Base-by-base conservation (phyloP, 148 eudicot genomes). In the Vaccinium vitisidaea region DNA sequence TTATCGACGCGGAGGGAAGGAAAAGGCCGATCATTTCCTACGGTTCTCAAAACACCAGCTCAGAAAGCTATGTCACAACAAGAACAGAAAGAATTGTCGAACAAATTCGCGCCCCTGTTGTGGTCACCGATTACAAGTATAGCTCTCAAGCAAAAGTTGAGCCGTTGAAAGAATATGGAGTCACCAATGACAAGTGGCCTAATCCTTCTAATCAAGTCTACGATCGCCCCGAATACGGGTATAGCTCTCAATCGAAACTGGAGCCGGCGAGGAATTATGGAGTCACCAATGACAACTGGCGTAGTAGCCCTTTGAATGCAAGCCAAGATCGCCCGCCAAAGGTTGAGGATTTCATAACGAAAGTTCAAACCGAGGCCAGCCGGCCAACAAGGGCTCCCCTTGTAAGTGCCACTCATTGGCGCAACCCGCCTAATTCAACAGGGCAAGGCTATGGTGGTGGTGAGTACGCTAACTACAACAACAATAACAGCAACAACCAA, bases 151-250 rank as follows among this genome's bases (percentile, higher is more conserved):
- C 65, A 23, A 55, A 1, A 73, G 39, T 11, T 19, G 84, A 46
- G 80, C 52, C 77, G 56, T 52, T 49, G 80, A 50, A n/a, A 56
- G 58, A 50, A 12, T 77, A 81, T 46, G 77, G 84, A 59, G 58
- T 50, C 55, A 69, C 77, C 11, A 49, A 61, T 70, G 65, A 53
- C 81, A 53, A 71, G 67, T 8, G 84, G 84, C 53, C 39, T 14
- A 82, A 52, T 73, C 46, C 83, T 39, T 46, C 85, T 21, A 89
- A 75, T 71, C 86, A 75, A 27, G 39, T 18, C 13, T 59, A 70
- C 48, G 13, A 71, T 27, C 79, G 73, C 61, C 8, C 30, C 1
- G 75, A 71, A 6, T 71, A 71, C 36, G 75, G 75, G 48, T 74
- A 32, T 36, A 1, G 50, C 50, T 74, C 77, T 32, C 77, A 48